Evolutionary conservation across 306 rosid species (phyloP).

Genomic region (Citrullus amarus): DNA sequence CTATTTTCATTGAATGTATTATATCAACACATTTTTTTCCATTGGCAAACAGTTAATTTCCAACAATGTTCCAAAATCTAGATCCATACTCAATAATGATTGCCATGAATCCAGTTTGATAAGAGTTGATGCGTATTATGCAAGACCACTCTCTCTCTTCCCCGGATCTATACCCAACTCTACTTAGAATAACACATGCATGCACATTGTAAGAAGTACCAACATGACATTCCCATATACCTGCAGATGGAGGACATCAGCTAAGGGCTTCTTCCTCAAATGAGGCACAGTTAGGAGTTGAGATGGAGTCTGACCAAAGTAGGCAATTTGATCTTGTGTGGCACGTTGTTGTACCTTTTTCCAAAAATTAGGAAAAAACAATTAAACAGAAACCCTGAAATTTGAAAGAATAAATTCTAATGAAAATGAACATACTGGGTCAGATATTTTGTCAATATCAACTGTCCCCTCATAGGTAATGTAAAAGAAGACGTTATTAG

Average conservation of each 20-base stretch:
- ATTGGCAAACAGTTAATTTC: neutral
- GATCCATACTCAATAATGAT: neutral
- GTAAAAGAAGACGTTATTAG: constrained; percentile 90
- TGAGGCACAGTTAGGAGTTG: constrained; percentile 91
- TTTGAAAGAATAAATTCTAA: constrained; percentile 13
- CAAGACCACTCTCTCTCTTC: neutral
- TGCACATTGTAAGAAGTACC: neutral
- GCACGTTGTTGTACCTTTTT: constrained; percentile 77
- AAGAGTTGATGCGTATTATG: neutral
- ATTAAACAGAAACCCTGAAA: neutral
- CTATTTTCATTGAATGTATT: neutral
- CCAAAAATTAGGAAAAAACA: constrained; percentile 13
- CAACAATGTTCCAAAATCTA: neutral
- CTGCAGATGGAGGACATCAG: constrained; percentile 93
- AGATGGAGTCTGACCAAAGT: constrained; percentile 97
- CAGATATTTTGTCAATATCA: constrained; percentile 86
- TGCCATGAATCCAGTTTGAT: neutral
- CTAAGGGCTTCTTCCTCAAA: constrained; percentile 54
- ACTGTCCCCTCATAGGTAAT: constrained; percentile 90
- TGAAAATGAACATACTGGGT: constrained; percentile 54
- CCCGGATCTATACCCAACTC: neutral
- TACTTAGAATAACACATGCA: neutral
- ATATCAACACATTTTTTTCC: neutral
- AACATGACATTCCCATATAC: constrained; percentile 22
- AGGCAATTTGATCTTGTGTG: constrained; percentile 96